Percentiles rank a stretch among this genome's conserved stretches.
phyloP scores from a whole-genome alignment of 768 basidiomycete species.

The Chalciporus piperatus region DNA sequence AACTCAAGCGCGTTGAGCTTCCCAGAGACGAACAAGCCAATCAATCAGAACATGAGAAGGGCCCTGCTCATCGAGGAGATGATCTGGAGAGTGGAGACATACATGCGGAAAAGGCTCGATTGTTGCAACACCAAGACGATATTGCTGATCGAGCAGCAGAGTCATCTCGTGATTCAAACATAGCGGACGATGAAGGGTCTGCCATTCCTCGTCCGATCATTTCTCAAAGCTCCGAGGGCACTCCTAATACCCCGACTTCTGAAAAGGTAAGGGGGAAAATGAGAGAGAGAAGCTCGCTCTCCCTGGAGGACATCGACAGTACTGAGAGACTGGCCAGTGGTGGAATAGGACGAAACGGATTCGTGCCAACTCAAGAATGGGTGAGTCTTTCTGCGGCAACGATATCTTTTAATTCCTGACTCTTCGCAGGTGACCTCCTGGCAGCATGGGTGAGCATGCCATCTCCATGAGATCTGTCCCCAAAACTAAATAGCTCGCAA shows the following conservation, averaged over 20 bases:
- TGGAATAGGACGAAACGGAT: conserved; percentile 84
- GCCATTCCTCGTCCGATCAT: conserved; percentile 34
- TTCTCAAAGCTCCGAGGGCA: conserved; percentile 43
- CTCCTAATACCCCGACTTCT: conserved; percentile 43
- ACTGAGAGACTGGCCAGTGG: conserved; percentile 64
- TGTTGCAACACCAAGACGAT: conserved; percentile 54
- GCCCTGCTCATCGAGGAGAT: conserved; percentile 10
- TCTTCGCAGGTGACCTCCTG: conserved; percentile 74
- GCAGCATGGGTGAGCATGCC: conserved; percentile 79
- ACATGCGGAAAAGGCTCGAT: conserved; percentile 59
- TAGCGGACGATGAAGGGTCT: conserved; percentile 14
- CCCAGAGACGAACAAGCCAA: conserved; percentile 66
- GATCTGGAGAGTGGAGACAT: conserved; percentile 28
- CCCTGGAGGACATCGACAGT: conserved; percentile 48
- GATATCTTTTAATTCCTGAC: not conserved
- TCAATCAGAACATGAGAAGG: conserved; percentile 28
- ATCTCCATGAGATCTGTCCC: conserved; percentile 1
- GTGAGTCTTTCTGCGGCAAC: conserved; percentile 38
- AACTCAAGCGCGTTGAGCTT: conserved; percentile 72
- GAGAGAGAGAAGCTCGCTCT: conserved; percentile 64
- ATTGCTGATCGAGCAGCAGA: conserved; percentile 23
- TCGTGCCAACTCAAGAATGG: conserved; percentile 97
- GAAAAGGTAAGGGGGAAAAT: conserved; percentile 94
- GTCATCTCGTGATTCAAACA: conserved; percentile 13
- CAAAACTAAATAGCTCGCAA: conserved; percentile 7